Evolutionary conservation across 2,329 filamentous ascomycete species (phyloP), one percentile per base, ranked within the genome.

Genomic region (Aspergillus sp.): DNA sequence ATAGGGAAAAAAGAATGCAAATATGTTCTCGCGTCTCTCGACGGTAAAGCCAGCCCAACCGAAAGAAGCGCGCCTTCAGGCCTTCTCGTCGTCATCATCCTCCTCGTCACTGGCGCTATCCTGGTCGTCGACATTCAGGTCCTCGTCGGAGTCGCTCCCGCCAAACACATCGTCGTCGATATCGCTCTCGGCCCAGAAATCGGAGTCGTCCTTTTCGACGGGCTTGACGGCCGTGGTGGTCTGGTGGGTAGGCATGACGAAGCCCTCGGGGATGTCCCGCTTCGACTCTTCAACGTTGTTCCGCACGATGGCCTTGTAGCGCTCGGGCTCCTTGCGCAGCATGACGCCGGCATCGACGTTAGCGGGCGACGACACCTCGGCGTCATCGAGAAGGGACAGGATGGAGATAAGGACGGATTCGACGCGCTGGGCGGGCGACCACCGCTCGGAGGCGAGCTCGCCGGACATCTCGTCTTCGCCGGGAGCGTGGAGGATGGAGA

Each of bases 371-470:
- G 86, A 91, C 64, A 95, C 90, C 72, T 99, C 93, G 13, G 93
- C 91, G 64, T 96, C 91, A 69, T 97, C 94, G 50, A 99, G 85
- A 2, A 99, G 84, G 5, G 94, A 88, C 6, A 97, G 83, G 16
- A 97, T 89, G 7, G 91, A 96, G 57, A 96, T 91, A 16, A 99
- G 82, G 32, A 99, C 92, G 2, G 91, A 95, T 76, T 97, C 94
- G 45, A 95, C 93, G 17, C 92, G 89, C 71, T 97, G 93, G 3
- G 94, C 86, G 1, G 94, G 92, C 5, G 90, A 91, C 93, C 93
- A 99, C 53, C 93, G 88, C 75, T 97, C 94, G 53, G 87, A 88
- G 5, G 94, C 93, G 36, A 83, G 76, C 74, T 97, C 93, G 56
- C 94, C 94, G 0, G 92, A 96, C 79, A 92, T 93, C 62, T 88